Percentiles rank a stretch among this genome's conserved stretches.
These are phyloP conservation scores for Camellia sinensis DNA, from an alignment of 148 eudicot species.

Conservation along the genomic window DNA sequence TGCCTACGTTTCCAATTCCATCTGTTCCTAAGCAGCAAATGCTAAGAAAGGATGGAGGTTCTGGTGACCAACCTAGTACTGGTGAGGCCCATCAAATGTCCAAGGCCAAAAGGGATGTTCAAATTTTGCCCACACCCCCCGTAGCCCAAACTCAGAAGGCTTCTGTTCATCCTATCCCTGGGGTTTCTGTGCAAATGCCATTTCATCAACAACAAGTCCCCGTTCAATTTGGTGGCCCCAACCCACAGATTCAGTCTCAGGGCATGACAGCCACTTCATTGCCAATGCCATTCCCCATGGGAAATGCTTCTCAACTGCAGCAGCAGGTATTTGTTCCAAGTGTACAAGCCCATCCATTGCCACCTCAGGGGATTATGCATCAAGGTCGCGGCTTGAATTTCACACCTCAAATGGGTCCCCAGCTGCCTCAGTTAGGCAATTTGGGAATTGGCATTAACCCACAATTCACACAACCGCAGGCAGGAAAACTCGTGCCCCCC, in stretches of 20 bases:
- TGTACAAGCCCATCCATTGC: conserved; percentile 55
- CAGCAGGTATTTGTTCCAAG: conserved; percentile 52
- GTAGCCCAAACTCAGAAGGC: conserved; percentile 50
- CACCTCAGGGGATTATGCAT: conserved; percentile 66
- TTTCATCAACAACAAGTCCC: conserved; percentile 45
- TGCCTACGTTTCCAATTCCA: conserved; percentile 37
- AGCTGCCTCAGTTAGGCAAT: conserved; percentile 50
- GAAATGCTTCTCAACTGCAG: conserved; percentile 52
- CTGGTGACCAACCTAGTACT: conserved; percentile 32
- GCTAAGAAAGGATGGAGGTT: conserved; percentile 43
- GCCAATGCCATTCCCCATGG: conserved; percentile 48
- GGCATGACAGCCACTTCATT: conserved; percentile 38
- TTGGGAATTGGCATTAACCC: conserved; percentile 47
- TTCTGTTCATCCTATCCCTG: conserved; percentile 42
- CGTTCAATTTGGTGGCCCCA: conserved; percentile 50
- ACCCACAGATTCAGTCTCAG: conserved; percentile 50
- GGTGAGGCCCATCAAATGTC: conserved; percentile 34
- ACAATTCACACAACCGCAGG: conserved; percentile 54
- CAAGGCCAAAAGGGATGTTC: conserved; percentile 45
- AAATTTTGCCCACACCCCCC: conserved; percentile 34
- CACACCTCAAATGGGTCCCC: conserved; percentile 53
- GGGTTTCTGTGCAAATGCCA: conserved; percentile 44
- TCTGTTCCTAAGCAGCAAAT: conserved; percentile 48
- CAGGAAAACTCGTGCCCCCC: conserved; percentile 33
- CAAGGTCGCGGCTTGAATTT: conserved; percentile 60